Percentiles rank a stretch among this genome's conserved stretches.
Conservation (phyloP, 352 stramenopile species). For the Phytophthora megakarya region DNA sequence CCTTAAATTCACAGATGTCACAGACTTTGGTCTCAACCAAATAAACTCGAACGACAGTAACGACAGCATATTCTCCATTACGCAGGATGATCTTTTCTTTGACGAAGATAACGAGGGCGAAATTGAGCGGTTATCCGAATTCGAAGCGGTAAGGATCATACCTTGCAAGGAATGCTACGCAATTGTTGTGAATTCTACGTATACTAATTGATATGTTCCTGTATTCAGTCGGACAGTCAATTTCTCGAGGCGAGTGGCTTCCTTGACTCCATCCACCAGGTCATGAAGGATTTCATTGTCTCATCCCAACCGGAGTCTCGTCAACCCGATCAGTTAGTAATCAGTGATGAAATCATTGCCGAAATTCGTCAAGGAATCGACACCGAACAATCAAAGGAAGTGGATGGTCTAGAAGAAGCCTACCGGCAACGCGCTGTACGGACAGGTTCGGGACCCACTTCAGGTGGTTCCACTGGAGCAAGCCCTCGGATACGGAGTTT, state of each 20-base stretch:
- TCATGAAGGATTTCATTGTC: slow-evolving; percentile 70
- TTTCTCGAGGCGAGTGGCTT: slow-evolving; percentile 80
- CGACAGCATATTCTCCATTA: slow-evolving; percentile 60
- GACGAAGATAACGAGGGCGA: slow-evolving; percentile 53
- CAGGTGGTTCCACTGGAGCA: slow-evolving; percentile 10
- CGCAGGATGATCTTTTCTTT: slow-evolving; percentile 52
- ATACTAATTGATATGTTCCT: neutral
- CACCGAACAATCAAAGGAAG: slow-evolving; percentile 21
- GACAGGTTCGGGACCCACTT: slow-evolving; percentile 2
- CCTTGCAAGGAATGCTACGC: neutral
- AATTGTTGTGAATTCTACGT: neutral
- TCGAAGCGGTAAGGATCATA: slow-evolving; percentile 57
- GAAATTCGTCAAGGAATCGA: slow-evolving; percentile 60
- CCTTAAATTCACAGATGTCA: slow-evolving; percentile 16
- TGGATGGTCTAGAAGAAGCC: slow-evolving; percentile 34
- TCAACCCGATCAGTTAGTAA: slow-evolving; percentile 51
- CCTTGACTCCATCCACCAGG: slow-evolving; percentile 82
- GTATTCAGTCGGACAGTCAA: slow-evolving; percentile 59
- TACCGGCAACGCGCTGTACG: slow-evolving; percentile 35
- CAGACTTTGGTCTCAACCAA: slow-evolving; percentile 47
- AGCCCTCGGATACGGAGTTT: slow-evolving; percentile 42
- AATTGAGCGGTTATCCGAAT: slow-evolving; percentile 71
- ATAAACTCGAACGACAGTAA: slow-evolving; percentile 56
- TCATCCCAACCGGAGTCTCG: slow-evolving; percentile 34
- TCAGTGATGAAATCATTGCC: slow-evolving; percentile 74